Base-by-base conservation (phyloP, 768 basidiomycete species). In the Rubroboletus satanas region DNA sequence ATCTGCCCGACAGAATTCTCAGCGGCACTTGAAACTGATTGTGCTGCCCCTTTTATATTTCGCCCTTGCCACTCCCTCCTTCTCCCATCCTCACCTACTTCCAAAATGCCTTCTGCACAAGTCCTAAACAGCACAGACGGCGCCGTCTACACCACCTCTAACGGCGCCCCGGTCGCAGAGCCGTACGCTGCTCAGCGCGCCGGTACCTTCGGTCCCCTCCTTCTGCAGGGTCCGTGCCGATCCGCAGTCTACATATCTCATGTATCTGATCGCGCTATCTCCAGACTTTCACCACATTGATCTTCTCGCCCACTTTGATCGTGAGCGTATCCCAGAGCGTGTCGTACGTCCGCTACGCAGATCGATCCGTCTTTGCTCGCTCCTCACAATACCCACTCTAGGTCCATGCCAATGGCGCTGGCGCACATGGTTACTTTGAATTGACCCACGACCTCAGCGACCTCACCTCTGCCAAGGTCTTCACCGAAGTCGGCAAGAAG, bases 241-340 rank as follows among this genome's bases (percentile, higher is more conserved):
- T 53, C 38, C 28, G 18, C 6, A 52, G 23, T 17, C 18, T 29
- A 17, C 21, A 36, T 42, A 18, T 23, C 15, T 56, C 21, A 52
- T 50, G 49, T 46, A 42, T 29, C 55, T 71, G 39, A 67, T 60
- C 53, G 45, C 41, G 52, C 18, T 29, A 36, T 29, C n/a, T 12
- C 52, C 56, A 89, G 90, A 93, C 70, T 93, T 92, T 77, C 87
- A 91, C 72, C 84, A 90, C 73, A 87, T 95, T 66, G 92, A 93
- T 74, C 77, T 88, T 46, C 83, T 98, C 58, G 86, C 91, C 15
- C 94, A 96, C 77, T 94, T 95, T 64, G 90, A 92, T 71, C 86
- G 91, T 56, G 94, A 97, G 73, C 88, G 96, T 69, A 96, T 98
- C 66, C 96, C 95, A 15, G 93, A 96, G 79, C 91, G 93, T 72